Conservation (phyloP, 2,329 filamentous ascomycete species). For the Pseudocercospora cruenta region DNA sequence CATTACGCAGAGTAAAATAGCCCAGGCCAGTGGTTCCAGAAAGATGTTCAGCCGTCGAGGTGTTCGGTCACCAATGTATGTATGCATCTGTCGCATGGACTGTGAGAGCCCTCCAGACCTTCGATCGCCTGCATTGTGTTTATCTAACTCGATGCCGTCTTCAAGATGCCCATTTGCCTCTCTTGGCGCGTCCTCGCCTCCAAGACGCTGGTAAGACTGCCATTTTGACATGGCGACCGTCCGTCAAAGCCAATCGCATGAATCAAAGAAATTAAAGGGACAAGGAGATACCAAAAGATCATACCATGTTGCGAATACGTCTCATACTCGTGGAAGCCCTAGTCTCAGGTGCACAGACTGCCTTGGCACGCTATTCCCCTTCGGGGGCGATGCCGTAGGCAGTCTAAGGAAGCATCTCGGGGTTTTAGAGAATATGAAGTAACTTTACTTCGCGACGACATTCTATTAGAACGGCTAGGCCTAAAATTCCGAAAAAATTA, state of each 20-base stretch:
- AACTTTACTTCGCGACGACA: no score
- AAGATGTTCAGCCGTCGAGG: slow-evolving; percentile 11
- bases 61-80: slow-evolving; percentile 11
- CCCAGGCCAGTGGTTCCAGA: slow-evolving; percentile 20
- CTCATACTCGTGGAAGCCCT: no score
- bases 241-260: not conserved
- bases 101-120: slow-evolving; percentile 17
- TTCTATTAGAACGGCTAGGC: no score
- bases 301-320: not conserved
- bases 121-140: slow-evolving; percentile 9
- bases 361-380: no score
- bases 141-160: not conserved
- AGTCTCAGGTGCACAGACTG: no score
- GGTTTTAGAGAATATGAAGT: no score
- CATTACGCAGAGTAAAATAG: slow-evolving; percentile 15
- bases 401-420: no score
- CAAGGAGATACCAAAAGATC: not conserved
- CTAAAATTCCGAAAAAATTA: no score
- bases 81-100: slow-evolving; percentile 14
- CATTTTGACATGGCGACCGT: slow-evolving; percentile 21
- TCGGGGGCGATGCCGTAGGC: no score
- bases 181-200: slow-evolving; percentile 22
- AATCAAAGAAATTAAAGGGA: not conserved
- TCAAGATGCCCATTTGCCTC: slow-evolving; percentile 2
- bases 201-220: slow-evolving; percentile 26